Base-by-base conservation (phyloP, 805 yeast species). In the Metschnikowia lochheadii region DNA sequence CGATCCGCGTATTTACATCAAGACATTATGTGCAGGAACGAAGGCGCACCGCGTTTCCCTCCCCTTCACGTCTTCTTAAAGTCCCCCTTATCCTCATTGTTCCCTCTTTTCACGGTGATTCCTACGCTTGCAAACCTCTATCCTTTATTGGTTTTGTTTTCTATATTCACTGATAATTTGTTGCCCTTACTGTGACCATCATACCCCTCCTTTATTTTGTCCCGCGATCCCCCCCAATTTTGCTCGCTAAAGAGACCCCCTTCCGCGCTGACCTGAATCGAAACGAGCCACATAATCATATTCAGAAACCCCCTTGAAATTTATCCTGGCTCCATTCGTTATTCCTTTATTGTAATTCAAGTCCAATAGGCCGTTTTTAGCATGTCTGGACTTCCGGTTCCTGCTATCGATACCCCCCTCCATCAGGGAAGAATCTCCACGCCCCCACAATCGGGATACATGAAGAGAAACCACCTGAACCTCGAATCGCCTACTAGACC, bases 401-500 rank as follows among this genome's bases (percentile, higher is more conserved):
- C 32, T 33, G 31, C 40, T 14, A 36, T 44, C 33, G 68, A 66
- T 38, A 67, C 71, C 8, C 71, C 71, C 21, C 48, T 56, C 39
- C 57, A 58, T 23, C 55, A 52, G 38, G 50, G 47, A n/a, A 67
- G 63, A 38, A 66, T 71, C 47, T 62, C 72, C 33, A 72, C 77
- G 35, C 75, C 76, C 6, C 77, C 77, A 10, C 70, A 62, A 50
- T 56, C 65, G 6, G 55, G 61, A 14, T 48, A 56, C 49, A 48
- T 56, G 37, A 54, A 60, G 39, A 53, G 61, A 31, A 50, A 50
- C 48, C 51, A 46, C 44, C 48, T 52, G 15, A 49, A 48, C 35
- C 52, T 55, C 17, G 63, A 57, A 33, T 63, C 68, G 2, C 63
- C 67, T 35, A 49, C 58, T 15, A 36, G 58, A 13, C 35, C 38